These are phyloP conservation scores for Eimeria brunetti DNA, from an alignment of 169 alveolate species.

Conservation along the genomic window DNA sequence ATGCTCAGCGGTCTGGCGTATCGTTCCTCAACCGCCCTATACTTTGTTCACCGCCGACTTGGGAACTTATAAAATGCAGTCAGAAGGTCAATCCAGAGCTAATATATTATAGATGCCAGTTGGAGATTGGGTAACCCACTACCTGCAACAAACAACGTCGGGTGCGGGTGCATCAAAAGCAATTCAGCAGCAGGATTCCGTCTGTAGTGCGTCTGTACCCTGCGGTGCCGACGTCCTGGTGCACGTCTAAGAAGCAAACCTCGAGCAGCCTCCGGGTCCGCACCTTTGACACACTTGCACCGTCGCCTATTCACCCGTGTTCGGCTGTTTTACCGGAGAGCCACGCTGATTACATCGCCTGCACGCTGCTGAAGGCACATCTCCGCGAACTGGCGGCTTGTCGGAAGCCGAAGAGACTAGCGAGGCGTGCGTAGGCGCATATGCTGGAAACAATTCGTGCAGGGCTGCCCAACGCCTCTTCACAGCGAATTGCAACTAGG, in stretches of 20 bases:
- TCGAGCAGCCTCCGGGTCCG: neutral
- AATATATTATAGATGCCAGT: too few relatives aligned
- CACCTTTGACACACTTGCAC: neutral
- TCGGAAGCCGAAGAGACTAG: neutral
- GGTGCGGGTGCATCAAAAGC: neutral
- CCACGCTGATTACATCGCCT: neutral
- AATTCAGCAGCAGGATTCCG: too few relatives aligned
- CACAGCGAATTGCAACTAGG: too few relatives aligned
- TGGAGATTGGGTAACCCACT: neutral
- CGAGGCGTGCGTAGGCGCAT: neutral
- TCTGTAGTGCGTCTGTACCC: too few relatives aligned
- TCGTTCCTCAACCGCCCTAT: too few relatives aligned
- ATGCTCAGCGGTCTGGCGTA: too few relatives aligned
- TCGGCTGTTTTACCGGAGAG: neutral
- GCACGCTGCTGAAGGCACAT: neutral
- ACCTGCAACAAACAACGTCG: neutral
- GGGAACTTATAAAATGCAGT: neutral
- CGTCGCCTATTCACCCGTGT: neutral
- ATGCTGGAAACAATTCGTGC: neutral
- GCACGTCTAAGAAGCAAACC: too few relatives aligned
- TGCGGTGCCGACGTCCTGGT: too few relatives aligned
- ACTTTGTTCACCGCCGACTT: neutral
- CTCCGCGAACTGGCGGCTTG: neutral
- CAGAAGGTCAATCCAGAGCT: neutral
- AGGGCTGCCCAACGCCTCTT: neutral